phyloP scores from a whole-genome alignment of 192 early-diverging fungal species.

The Coemansia sp. region DNA sequence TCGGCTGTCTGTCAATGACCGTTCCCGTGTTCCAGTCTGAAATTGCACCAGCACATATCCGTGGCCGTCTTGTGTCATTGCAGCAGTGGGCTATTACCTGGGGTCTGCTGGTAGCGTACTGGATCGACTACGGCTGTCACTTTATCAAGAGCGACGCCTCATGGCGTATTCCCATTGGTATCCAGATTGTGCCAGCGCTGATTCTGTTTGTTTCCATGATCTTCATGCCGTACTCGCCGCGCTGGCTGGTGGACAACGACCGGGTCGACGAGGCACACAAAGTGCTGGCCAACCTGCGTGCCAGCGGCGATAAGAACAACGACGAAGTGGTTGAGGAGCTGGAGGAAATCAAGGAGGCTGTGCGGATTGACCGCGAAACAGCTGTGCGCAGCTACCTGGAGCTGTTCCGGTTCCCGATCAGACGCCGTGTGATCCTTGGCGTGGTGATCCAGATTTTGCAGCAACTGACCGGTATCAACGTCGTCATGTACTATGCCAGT shows the following conservation, averaged over 20 bases:
- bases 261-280: constrained; percentile 66
- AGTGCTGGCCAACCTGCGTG: constrained; percentile 70
- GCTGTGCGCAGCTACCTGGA: constrained; percentile 66
- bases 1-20: constrained; percentile 75
- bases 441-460: constrained; percentile 74
- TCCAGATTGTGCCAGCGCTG: constrained; percentile 79
- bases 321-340: constrained; percentile 63
- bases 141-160: constrained; percentile 55
- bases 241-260: constrained; percentile 76
- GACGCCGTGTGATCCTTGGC: constrained; percentile 66
- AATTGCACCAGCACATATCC: constrained; percentile 77
- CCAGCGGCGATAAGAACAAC: constrained; percentile 58
- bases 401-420: constrained; percentile 56
- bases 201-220: constrained; percentile 66
- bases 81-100: constrained; percentile 95
- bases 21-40: constrained; percentile 79
- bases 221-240: constrained; percentile 83
- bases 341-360: constrained; percentile 68
- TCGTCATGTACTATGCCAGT: constrained; percentile 78
- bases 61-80: constrained; percentile 81
- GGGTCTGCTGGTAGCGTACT: constrained; percentile 66
- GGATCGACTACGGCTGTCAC: constrained; percentile 47
- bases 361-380: constrained; percentile 64
- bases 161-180: constrained; percentile 81
- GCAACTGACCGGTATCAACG: constrained; percentile 87